Evolutionary conservation across 148 eudicot genomes (phyloP).

Genomic region (Selenicereus undatus): DNA sequence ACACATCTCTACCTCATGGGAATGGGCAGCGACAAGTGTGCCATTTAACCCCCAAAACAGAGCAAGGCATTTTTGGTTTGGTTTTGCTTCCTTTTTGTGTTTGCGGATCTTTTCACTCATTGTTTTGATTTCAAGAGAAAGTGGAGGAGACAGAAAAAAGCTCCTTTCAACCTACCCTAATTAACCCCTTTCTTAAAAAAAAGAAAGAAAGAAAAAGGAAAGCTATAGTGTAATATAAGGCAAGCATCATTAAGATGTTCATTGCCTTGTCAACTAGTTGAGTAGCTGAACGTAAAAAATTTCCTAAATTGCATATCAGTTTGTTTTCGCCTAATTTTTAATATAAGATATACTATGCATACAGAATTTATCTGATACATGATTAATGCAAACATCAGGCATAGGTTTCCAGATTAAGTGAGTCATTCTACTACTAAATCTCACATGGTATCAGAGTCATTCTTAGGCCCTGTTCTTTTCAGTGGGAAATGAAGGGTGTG

Average conservation of each 20-base stretch:
- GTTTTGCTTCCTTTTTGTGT: conserved; percentile 21
- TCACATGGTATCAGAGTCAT: no score
- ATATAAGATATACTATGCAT: no score
- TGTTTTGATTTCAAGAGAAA: not conserved
- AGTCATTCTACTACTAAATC: no score
- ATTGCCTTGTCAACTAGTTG: not conserved
- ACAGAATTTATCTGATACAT: no score
- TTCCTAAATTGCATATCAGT: no score
- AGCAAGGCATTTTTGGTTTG: conserved; percentile 21
- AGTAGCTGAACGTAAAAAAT: not conserved
- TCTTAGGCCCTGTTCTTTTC: no score
- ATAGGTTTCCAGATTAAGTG: no score
- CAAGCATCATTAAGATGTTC: not conserved
- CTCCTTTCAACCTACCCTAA: not conserved
- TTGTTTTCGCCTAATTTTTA: no score
- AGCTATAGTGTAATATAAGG: not conserved
- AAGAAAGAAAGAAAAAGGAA: not conserved
- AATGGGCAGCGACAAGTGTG: conserved; percentile 19
- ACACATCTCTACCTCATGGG: conserved; percentile 19
- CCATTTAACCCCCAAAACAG: conserved; percentile 14
- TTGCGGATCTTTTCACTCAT: conserved; percentile 11
- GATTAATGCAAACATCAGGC: no score
- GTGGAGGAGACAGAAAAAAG: not conserved
- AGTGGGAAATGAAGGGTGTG: no score
- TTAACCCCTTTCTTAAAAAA: not conserved